Percentiles rank a stretch among this genome's conserved stretches.
These are phyloP conservation scores for Epithemia pelagica DNA, from an alignment of 108 stramenopile genomes.

Conservation along the genomic window DNA sequence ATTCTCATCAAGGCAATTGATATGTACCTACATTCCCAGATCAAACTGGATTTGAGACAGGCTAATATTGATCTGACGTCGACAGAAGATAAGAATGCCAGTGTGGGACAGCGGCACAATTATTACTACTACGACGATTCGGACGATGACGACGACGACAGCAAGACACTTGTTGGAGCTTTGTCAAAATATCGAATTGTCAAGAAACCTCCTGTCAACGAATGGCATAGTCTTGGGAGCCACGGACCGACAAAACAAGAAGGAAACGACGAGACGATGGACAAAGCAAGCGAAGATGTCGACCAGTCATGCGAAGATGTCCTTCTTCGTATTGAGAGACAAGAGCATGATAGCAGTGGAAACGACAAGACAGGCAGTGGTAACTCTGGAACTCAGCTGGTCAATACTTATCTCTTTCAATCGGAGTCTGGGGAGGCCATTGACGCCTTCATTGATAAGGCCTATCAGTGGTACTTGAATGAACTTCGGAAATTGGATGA, in stretches of 20 bases:
- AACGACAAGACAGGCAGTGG: slow-evolving; percentile 2
- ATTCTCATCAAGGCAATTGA: slow-evolving; percentile 42
- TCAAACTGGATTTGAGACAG: slow-evolving; percentile 17
- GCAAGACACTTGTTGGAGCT: slow-evolving; percentile 22
- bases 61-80: slow-evolving; percentile 32
- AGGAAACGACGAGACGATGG: background rate
- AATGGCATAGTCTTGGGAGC: slow-evolving; percentile 26
- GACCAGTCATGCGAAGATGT: background rate
- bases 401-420: slow-evolving; percentile 15
- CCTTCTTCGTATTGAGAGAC: slow-evolving; percentile 11
- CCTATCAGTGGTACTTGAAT: slow-evolving; percentile 42
- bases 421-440: slow-evolving; percentile 25
- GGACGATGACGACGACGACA: slow-evolving; percentile 14
- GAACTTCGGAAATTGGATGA: slow-evolving; percentile 33
- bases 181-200: slow-evolving; percentile 33
- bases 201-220: slow-evolving; percentile 21
- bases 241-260: slow-evolving; percentile 13
- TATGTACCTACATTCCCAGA: slow-evolving; percentile 31
- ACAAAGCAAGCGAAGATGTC: background rate
- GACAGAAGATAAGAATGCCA: slow-evolving; percentile 15
- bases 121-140: slow-evolving; percentile 13
- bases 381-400: slow-evolving; percentile 8
- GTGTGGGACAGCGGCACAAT: slow-evolving; percentile 7
- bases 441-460: slow-evolving; percentile 39
- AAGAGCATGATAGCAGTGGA: slow-evolving; percentile 16